Percentiles rank a stretch among this genome's conserved stretches.
Evolutionary conservation across 805 yeast species (phyloP).

Genomic region (Candida bentonensis): DNA sequence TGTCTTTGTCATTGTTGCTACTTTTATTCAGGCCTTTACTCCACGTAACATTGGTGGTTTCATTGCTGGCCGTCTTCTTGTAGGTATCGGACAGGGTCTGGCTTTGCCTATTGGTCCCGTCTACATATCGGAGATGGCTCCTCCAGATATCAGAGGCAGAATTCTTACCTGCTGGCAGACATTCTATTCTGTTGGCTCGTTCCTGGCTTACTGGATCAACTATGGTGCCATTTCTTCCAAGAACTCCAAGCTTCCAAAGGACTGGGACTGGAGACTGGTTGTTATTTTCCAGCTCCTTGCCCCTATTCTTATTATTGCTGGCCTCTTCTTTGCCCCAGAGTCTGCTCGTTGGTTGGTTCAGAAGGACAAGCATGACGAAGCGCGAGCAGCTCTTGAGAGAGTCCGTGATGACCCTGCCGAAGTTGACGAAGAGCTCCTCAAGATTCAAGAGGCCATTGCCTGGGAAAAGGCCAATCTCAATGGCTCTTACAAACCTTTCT

Average conservation of each 20-base stretch:
- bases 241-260: slow-evolving; percentile 53
- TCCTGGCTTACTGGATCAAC: slow-evolving; percentile 61
- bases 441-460: slow-evolving; percentile 1
- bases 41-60: slow-evolving; percentile 21
- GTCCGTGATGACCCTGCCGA: slow-evolving; percentile 30
- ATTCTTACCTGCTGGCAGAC: slow-evolving; percentile 49
- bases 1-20: slow-evolving; percentile 38
- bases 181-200: slow-evolving; percentile 47
- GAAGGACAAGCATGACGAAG: slow-evolving; percentile 37
- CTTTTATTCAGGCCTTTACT: slow-evolving; percentile 33
- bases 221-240: slow-evolving; percentile 21
- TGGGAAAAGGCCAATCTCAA: slow-evolving; percentile 1
- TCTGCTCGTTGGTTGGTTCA: slow-evolving; percentile 47
- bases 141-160: slow-evolving; percentile 47
- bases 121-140: slow-evolving; percentile 37
- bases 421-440: slow-evolving; percentile 2
- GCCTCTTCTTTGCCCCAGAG: slow-evolving; percentile 43
- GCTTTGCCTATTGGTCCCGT: slow-evolving; percentile 56
- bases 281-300: slow-evolving; percentile 63
- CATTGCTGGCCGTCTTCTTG: slow-evolving; percentile 39
- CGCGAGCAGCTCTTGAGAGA: slow-evolving; percentile 34
- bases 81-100: slow-evolving; percentile 60
- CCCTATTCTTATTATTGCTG: slow-evolving; percentile 31
- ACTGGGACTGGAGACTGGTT: slow-evolving; percentile 44
- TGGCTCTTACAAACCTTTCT: background rate